A percentile compares a stretch with the other conserved stretches of the same genome.
Conservation (phyloP, 1,139 yeast genomes). For the Yamadazyma kanchanaburiensis region DNA sequence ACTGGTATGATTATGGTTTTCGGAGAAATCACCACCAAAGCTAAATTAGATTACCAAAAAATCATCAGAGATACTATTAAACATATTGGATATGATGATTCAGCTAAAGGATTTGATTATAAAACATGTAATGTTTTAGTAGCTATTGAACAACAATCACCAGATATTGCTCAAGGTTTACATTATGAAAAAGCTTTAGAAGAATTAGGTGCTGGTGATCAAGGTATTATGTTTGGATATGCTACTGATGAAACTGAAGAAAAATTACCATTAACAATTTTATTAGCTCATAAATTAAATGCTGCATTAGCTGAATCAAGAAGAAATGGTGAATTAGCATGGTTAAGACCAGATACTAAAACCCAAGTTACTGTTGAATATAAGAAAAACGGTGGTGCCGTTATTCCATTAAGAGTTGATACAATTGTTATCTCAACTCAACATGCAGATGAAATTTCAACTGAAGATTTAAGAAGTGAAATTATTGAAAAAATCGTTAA, state of each 20-base stretch:
- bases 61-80: constrained; percentile 97
- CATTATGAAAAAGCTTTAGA: constrained; percentile 96
- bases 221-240: constrained; percentile 99
- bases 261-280: constrained; percentile 90
- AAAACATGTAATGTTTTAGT: constrained; percentile 98
- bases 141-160: constrained; percentile 99
- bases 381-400: constrained; percentile 91
- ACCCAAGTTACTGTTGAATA: constrained; percentile 99
- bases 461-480: constrained; percentile 84
- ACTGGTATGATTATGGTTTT: constrained; percentile 99
- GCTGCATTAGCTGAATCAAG: constrained; percentile 96
- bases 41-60: constrained; percentile 92
- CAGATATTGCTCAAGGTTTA: constrained; percentile 98
- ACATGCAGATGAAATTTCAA: constrained; percentile 93
- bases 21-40: constrained; percentile 98
- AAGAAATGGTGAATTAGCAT: constrained; percentile 87
- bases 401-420: constrained; percentile 93
- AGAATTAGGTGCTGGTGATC: constrained; percentile 99
- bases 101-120: constrained; percentile 97
- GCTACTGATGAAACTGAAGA: constrained; percentile 99
- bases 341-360: constrained; percentile 99
- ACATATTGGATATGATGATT: constrained; percentile 96
- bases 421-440: constrained; percentile 97
- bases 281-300: constrained; percentile 94
- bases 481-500: constrained; percentile 76